Conservation (phyloP, 805 yeast species). For the Metschnikowia peoriensis region DNA sequence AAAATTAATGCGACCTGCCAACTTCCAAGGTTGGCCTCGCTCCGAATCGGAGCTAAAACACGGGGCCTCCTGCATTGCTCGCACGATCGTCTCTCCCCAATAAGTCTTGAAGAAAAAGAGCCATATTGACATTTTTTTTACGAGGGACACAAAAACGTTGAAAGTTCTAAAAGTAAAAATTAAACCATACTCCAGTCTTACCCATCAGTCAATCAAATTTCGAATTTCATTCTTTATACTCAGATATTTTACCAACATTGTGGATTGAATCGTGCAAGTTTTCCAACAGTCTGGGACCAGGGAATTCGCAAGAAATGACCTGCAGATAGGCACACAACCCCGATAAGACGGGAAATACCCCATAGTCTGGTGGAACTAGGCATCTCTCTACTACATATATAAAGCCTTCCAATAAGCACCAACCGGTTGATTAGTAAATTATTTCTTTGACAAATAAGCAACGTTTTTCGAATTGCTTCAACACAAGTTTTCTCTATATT, state of each 20-base stretch:
- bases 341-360: conserved; percentile 1
- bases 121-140: too few relatives aligned
- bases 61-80: not conserved
- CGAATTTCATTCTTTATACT: too few relatives aligned
- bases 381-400: not conserved
- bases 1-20: too few relatives aligned
- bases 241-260: too few relatives aligned
- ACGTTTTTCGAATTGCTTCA: not conserved
- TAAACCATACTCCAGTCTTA: too few relatives aligned
- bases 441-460: not conserved
- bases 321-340: not conserved
- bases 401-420: not conserved
- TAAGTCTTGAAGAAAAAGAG: not conserved
- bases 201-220: too few relatives aligned
- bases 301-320: not conserved
- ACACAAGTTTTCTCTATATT: not conserved
- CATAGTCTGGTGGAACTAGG: not conserved
- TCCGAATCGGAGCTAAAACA: not conserved
- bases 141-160: too few relatives aligned
- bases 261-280: too few relatives aligned
- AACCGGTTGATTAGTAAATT: too few relatives aligned
- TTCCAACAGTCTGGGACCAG: too few relatives aligned
- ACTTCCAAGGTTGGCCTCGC: not conserved
- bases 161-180: too few relatives aligned
- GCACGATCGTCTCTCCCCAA: not conserved